These are phyloP conservation scores for Penicillium rolfsii DNA, from an alignment of 2,329 filamentous ascomycete species.

Conservation along the genomic window DNA sequence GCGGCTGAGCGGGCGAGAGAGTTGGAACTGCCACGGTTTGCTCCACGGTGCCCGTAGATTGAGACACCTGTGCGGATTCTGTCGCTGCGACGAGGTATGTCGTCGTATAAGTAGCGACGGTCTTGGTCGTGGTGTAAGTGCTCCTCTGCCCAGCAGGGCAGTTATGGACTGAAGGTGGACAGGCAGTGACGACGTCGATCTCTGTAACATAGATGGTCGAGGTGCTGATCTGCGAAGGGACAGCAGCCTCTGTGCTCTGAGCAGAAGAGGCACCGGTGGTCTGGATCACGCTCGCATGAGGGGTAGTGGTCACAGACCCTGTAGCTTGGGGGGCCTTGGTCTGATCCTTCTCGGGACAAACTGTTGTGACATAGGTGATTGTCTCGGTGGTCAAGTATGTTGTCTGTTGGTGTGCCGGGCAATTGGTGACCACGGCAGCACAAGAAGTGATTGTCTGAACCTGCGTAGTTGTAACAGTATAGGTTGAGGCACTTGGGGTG, in stretches of 20 bases:
- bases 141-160: too few relatives aligned
- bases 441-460: background rate
- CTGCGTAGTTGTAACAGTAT: background rate
- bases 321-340: background rate
- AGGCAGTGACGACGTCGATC: too few relatives aligned
- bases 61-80: too few relatives aligned
- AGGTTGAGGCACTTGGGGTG: background rate
- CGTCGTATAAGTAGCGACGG: too few relatives aligned
- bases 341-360: background rate
- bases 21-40: background rate
- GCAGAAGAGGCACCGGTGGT: background rate
- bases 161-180: too few relatives aligned
- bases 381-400: constrained; percentile 4
- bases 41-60: too few relatives aligned
- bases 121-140: too few relatives aligned
- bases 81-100: too few relatives aligned
- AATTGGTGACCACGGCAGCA: background rate
- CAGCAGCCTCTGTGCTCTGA: background rate
- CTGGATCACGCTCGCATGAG: background rate
- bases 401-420: background rate
- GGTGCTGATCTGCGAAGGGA: too few relatives aligned
- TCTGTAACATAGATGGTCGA: too few relatives aligned
- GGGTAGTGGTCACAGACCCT: background rate
- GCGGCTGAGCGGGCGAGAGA: background rate
- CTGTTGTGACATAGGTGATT: background rate